These are phyloP conservation scores for Saccharomyces pastorianus DNA, from an alignment of 1,139 yeast genomes.

Conservation along the genomic window DNA sequence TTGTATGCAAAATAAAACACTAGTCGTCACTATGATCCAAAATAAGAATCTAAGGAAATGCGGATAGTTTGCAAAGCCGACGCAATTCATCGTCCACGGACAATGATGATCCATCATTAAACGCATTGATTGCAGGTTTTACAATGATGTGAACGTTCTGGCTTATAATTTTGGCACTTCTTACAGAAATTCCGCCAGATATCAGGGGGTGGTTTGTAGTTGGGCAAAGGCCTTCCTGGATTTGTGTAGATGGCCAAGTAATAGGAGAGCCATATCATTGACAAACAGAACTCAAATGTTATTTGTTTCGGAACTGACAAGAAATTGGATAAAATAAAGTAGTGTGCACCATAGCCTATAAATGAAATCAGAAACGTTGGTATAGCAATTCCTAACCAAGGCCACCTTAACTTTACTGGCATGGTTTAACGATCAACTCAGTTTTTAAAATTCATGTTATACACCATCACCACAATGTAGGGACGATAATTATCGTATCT, in stretches of 20 bases:
- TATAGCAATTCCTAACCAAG: constrained; percentile 55
- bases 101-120: constrained; percentile 80
- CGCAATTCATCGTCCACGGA: constrained; percentile 84
- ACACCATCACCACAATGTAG: constrained; percentile 2
- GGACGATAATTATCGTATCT: not conserved
- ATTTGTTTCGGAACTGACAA: constrained; percentile 38
- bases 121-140: constrained; percentile 55
- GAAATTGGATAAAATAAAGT: constrained; percentile 44
- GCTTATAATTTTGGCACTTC: constrained; percentile 60
- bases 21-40: constrained; percentile 57
- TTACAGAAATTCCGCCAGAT: constrained; percentile 56
- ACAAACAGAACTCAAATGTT: constrained; percentile 42
- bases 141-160: constrained; percentile 77
- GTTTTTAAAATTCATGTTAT: not conserved
- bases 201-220: constrained; percentile 33
- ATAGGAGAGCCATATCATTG: constrained; percentile 68
- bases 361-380: constrained; percentile 56
- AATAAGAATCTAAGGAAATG: constrained; percentile 72
- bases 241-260: constrained; percentile 45
- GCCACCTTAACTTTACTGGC: constrained; percentile 44
- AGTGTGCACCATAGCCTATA: constrained; percentile 60
- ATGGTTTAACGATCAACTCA: constrained; percentile 9
- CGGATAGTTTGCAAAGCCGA: constrained; percentile 71
- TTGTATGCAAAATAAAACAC: constrained; percentile 41
- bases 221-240: constrained; percentile 53